Evolutionary conservation across 176 grass and related monocot species (phyloP).

Genomic region (Oropetium thomaeum): DNA sequence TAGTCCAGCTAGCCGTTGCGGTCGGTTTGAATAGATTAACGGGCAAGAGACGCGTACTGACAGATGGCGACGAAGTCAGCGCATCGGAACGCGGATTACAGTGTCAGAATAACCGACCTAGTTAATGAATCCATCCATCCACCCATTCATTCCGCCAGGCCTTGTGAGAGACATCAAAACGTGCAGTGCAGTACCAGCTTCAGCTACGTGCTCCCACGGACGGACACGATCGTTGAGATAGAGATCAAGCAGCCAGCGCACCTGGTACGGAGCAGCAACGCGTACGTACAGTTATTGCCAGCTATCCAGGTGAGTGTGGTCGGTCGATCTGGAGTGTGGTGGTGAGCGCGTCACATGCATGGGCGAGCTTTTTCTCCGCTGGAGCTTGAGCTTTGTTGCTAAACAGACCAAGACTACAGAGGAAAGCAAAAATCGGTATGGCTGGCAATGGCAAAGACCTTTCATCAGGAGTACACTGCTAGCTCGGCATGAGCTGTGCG

Average conservation of each 20-base stretch:
- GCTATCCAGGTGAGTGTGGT: too few species aligned
- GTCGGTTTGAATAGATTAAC: constrained; percentile 20
- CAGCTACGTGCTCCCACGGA: background rate
- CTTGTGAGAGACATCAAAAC: background rate
- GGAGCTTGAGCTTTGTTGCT: background rate
- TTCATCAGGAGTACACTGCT: background rate
- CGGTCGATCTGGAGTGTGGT: too few species aligned
- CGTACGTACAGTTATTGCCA: too few species aligned
- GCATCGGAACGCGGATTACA: background rate
- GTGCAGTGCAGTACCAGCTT: background rate
- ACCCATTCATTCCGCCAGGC: background rate
- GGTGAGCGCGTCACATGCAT: background rate
- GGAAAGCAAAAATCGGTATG: background rate
- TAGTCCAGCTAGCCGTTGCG: constrained; percentile 47
- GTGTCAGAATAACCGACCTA: background rate
- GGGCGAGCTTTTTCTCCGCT: background rate
- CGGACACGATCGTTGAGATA: background rate
- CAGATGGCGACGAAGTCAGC: background rate
- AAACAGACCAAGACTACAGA: background rate
- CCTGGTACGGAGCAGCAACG: too few species aligned
- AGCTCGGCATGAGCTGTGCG: background rate
- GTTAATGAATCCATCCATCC: background rate
- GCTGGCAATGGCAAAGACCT: background rate
- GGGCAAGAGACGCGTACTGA: background rate
- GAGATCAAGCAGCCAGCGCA: too few species aligned